These are phyloP conservation scores for Colletotrichum tofieldiae DNA, from an alignment of 2,329 filamentous ascomycete genomes.

Conservation along the genomic window DNA sequence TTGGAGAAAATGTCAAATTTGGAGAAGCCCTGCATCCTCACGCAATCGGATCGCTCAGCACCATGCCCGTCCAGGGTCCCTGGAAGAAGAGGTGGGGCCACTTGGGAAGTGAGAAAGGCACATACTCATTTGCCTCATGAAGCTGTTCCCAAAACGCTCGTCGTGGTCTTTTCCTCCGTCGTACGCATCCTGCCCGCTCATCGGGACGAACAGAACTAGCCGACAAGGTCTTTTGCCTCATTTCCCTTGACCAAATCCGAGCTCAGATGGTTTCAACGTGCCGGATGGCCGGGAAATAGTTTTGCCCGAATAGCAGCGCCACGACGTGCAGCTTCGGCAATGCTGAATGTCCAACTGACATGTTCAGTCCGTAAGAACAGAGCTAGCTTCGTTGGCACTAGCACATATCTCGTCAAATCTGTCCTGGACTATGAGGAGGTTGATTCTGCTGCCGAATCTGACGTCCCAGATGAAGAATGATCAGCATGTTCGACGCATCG, in stretches of 20 bases:
- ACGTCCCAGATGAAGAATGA: neutral
- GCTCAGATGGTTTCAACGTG: neutral
- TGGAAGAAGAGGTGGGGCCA: conserved; percentile 17
- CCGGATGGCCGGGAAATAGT: neutral
- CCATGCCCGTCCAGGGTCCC: conserved; percentile 12
- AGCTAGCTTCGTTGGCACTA: neutral
- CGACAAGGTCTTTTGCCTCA: neutral
- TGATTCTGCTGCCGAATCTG: neutral
- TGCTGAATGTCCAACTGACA: neutral
- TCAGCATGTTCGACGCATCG: neutral
- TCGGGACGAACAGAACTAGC: neutral
- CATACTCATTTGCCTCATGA: neutral
- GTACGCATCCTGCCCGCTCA: neutral
- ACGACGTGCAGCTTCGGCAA: neutral
- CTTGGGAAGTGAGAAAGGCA: neutral
- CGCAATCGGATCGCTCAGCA: conserved; percentile 31
- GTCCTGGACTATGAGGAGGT: neutral
- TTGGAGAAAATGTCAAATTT: conserved; percentile 29
- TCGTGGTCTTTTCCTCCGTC: conserved; percentile 14
- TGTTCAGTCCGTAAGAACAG: neutral
- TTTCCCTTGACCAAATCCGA: neutral
- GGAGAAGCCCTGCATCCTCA: conserved; percentile 30
- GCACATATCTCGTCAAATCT: neutral
- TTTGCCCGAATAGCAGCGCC: neutral
- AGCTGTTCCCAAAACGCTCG: conserved; percentile 15